Evolutionary conservation across 179 eudicot genomes (phyloP).

Genomic region (Camellia oleifera): DNA sequence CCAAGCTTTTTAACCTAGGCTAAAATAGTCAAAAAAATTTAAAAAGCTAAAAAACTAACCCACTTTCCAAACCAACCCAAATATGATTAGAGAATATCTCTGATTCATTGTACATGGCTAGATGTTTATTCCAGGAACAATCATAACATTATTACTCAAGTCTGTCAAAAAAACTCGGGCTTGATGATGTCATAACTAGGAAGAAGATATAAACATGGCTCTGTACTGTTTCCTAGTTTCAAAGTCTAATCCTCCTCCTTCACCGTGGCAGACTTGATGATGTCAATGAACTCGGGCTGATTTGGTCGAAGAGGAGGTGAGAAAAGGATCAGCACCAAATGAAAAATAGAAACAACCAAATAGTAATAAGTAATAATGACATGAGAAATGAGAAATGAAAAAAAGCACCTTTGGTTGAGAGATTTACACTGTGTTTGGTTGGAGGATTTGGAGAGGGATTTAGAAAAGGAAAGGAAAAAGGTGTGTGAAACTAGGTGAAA

Average conservation of each 20-base stretch:
- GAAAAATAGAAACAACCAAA: not conserved
- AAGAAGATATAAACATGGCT: not conserved
- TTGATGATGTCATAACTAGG: too few species aligned
- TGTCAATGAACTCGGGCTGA: constrained; percentile 33
- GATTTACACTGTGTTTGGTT: too few species aligned
- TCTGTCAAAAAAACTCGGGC: not conserved
- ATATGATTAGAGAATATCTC: not conserved
- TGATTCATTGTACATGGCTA: not conserved
- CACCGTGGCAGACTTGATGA: constrained; percentile 32
- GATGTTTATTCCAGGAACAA: not conserved
- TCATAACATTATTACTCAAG: not conserved
- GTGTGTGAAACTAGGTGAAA: too few species aligned
- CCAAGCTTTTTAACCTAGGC: too few species aligned
- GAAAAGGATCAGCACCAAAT: constrained; percentile 10
- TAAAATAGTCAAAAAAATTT: too few species aligned
- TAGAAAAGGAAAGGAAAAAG: too few species aligned
- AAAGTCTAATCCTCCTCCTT: constrained; percentile 21
- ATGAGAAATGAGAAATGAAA: not conserved
- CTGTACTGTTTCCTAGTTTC: not conserved
- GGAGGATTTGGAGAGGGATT: too few species aligned
- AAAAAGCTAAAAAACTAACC: too few species aligned
- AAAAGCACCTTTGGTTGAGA: constrained; percentile 43
- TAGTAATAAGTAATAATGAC: not conserved
- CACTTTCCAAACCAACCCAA: not conserved
- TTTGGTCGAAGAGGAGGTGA: not conserved